These are phyloP conservation scores for Holtermannia corniformis DNA, from an alignment of 768 basidiomycete genomes.

Conservation along the genomic window DNA sequence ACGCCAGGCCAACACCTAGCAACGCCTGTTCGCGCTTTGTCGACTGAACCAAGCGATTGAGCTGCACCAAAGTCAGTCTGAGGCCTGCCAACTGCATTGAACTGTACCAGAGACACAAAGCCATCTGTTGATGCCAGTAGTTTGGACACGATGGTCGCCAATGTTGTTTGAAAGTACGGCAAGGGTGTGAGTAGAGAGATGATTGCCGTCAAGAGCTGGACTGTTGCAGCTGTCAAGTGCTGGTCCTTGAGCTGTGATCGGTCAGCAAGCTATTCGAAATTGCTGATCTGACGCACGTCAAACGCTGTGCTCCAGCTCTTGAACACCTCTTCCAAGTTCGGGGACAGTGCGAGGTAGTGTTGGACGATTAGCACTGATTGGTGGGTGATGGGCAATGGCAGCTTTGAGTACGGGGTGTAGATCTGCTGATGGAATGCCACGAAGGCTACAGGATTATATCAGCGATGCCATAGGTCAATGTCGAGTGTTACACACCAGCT, in stretches of 20 bases:
- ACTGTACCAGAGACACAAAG: slow-evolving; percentile 19
- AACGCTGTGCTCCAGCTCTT: slow-evolving; percentile 19
- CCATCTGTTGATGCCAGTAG: slow-evolving; percentile 20
- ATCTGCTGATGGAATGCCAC: slow-evolving; percentile 37
- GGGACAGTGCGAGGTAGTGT: slow-evolving; percentile 36
- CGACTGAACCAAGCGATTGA: slow-evolving; percentile 34
- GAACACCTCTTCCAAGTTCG: slow-evolving; percentile 35
- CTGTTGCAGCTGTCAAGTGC: slow-evolving; percentile 20
- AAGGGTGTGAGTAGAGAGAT: slow-evolving; percentile 29
- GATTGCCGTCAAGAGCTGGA: slow-evolving; percentile 27
- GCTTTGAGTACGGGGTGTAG: slow-evolving; percentile 21
- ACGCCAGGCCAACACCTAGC: slow-evolving; percentile 25
- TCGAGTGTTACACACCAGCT: slow-evolving; percentile 21
- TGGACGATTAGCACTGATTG: slow-evolving; percentile 32
- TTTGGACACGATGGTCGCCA: slow-evolving; percentile 29
- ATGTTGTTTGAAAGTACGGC: slow-evolving; percentile 34
- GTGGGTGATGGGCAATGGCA: slow-evolving; percentile 32
- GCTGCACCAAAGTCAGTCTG: slow-evolving; percentile 13
- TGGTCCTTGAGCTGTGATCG: slow-evolving; percentile 16
- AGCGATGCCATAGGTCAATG: not conserved
- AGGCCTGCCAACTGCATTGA: not conserved
- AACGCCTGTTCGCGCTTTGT: slow-evolving; percentile 33
- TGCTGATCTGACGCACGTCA: slow-evolving; percentile 1
- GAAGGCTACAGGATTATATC: slow-evolving; percentile 16
- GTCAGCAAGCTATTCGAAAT: not conserved